Percentiles rank a stretch among this genome's conserved stretches.
phyloP scores from a whole-genome alignment of 306 rosid species.

The Adenanthera pavonina region DNA sequence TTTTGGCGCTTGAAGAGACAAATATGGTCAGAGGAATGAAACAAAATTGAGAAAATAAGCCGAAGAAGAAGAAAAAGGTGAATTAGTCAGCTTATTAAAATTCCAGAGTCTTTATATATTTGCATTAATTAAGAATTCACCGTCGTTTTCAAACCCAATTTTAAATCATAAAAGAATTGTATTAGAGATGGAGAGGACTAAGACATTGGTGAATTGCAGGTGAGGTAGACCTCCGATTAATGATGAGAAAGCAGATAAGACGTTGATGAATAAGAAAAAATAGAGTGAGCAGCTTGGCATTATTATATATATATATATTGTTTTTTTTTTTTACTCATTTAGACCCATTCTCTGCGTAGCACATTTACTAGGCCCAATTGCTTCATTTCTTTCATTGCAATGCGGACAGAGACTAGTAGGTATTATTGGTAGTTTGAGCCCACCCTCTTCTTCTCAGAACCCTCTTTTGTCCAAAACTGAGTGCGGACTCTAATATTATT shows the following conservation, averaged over 20 bases:
- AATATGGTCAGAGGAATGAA: not conserved
- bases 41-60: not conserved
- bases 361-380: no score
- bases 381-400: not conserved
- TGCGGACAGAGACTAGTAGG: not conserved
- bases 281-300: not conserved
- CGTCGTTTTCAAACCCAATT: not conserved
- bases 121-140: not conserved
- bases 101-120: not conserved
- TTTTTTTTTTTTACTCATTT: not conserved
- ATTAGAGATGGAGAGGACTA: not conserved
- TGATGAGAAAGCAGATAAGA: no score
- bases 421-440: constrained; percentile 1
- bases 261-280: not conserved
- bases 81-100: not conserved
- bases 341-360: not conserved
- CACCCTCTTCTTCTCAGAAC: not conserved
- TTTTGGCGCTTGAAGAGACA: not conserved
- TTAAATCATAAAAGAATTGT: not conserved
- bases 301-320: not conserved
- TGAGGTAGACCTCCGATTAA: no score
- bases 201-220: no score
- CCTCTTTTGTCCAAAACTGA: constrained; percentile 10
- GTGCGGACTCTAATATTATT: no score
- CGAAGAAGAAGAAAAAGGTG: not conserved